Evolutionary conservation across 2,329 filamentous ascomycete species (phyloP).

Genomic region (Fusarium nurragi): DNA sequence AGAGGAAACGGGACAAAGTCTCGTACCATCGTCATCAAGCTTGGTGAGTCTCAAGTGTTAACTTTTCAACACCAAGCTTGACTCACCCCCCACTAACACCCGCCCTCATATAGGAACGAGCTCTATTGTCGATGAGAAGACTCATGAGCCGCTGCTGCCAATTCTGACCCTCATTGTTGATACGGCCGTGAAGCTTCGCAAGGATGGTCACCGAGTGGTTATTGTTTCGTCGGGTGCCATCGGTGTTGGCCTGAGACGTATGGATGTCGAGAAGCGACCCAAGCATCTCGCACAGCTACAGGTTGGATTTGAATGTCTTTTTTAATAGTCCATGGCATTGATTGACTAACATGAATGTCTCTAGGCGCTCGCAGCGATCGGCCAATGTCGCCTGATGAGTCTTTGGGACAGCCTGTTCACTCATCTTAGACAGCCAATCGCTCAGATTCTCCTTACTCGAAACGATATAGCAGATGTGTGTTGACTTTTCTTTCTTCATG

Average conservation of each 20-base stretch:
- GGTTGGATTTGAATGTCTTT: constrained; percentile 52
- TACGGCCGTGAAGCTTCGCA: constrained; percentile 85
- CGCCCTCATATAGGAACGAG: constrained; percentile 80
- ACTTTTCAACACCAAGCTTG: constrained; percentile 14
- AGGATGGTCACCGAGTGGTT: constrained; percentile 93
- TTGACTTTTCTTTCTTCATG: neutral
- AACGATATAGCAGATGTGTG: constrained; percentile 94
- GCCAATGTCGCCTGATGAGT: constrained; percentile 93
- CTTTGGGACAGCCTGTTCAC: constrained; percentile 94
- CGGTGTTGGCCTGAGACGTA: constrained; percentile 88
- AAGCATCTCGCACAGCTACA: constrained; percentile 92
- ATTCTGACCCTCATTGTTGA: constrained; percentile 93
- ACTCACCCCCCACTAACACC: constrained; percentile 36
- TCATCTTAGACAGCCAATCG: constrained; percentile 88
- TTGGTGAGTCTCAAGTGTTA: constrained; percentile 67
- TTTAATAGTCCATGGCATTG: neutral
- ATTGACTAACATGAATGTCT: constrained; percentile 12
- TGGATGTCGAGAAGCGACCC: constrained; percentile 87
- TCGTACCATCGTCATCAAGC: constrained; percentile 78
- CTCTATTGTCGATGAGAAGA: constrained; percentile 97
- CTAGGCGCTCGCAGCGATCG: constrained; percentile 90
- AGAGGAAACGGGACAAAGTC: constrained; percentile 61
- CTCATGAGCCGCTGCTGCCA: constrained; percentile 90
- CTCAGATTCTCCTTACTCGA: constrained; percentile 91
- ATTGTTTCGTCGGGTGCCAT: constrained; percentile 98